A percentile compares a stretch with the other conserved stretches of the same genome.
Evolutionary conservation across 306 rosid genomes (phyloP).

Genomic region (Mucuna pruriens): DNA sequence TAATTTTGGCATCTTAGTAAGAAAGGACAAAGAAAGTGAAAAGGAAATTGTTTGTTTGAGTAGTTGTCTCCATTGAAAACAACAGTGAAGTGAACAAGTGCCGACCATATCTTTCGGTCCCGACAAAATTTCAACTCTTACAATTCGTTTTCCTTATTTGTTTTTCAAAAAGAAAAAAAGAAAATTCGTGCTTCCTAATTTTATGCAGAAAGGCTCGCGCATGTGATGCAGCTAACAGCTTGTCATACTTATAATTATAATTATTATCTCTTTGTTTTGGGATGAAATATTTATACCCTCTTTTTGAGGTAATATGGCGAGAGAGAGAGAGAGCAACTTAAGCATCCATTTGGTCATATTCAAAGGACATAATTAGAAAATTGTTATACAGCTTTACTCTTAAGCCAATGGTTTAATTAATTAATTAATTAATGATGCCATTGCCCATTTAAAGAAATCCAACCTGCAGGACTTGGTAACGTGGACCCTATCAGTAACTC

Average conservation of each 20-base stretch:
- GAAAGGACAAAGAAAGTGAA: slow-evolving; percentile 26
- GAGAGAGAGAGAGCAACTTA: neutral
- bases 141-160: neutral
- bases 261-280: neutral
- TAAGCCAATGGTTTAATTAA: slow-evolving; percentile 1
- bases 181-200: slow-evolving; percentile 19
- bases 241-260: neutral
- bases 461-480: neutral
- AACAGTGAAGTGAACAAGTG: neutral
- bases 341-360: slow-evolving; percentile 24
- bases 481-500: slow-evolving; percentile 6
- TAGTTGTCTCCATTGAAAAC: slow-evolving; percentile 21
- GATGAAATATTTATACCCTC: neutral
- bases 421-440: no score
- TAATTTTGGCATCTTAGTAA: slow-evolving; percentile 8
- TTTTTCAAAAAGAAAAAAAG: no score
- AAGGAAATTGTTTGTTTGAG: neutral
- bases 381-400: neutral
- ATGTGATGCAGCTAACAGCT: slow-evolving; percentile 35
- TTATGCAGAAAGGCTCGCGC: slow-evolving; percentile 34
- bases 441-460: slow-evolving; percentile 3
- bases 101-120: slow-evolving; percentile 32
- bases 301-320: slow-evolving; percentile 4
- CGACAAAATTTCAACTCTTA: slow-evolving; percentile 29
- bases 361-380: slow-evolving; percentile 22